phyloP scores from a whole-genome alignment of 2,329 filamentous ascomycete species.

The Diaporthe eres region DNA sequence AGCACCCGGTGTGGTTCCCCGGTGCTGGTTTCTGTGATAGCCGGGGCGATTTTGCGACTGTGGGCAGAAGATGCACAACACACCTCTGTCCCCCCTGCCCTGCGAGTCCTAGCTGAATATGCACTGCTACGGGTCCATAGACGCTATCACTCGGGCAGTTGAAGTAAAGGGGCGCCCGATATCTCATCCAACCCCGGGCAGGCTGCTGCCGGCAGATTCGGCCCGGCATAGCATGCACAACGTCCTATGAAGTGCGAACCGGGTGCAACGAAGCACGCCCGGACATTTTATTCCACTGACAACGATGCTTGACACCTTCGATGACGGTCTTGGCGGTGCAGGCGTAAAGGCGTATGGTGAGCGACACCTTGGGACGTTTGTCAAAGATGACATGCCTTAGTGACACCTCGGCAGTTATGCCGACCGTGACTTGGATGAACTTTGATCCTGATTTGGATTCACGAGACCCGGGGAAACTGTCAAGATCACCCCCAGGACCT shows the following conservation, averaged over 20 bases:
- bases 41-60: not conserved
- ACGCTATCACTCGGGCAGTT: not conserved
- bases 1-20: slow-evolving; percentile 3
- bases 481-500: not conserved
- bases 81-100: not conserved
- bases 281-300: not conserved
- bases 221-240: slow-evolving; percentile 1
- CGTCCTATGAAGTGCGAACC: not conserved
- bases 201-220: slow-evolving; percentile 17
- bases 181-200: not conserved
- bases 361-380: not conserved
- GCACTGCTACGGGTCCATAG: not conserved
- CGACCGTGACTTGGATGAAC: slow-evolving; percentile 1
- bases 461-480: not conserved
- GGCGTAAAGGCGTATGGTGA: not conserved
- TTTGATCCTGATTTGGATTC: not conserved
- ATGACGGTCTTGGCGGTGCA: not conserved
- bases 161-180: not conserved
- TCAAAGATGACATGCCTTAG: slow-evolving; percentile 1
- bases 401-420: slow-evolving; percentile 25
- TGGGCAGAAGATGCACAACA: not conserved
- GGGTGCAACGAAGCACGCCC: slow-evolving; percentile 17
- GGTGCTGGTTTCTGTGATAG: not conserved
- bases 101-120: not conserved
- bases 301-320: not conserved